Evolutionary conservation across 352 stramenopile species (phyloP).

Genomic region (Bremia lactucae): DNA sequence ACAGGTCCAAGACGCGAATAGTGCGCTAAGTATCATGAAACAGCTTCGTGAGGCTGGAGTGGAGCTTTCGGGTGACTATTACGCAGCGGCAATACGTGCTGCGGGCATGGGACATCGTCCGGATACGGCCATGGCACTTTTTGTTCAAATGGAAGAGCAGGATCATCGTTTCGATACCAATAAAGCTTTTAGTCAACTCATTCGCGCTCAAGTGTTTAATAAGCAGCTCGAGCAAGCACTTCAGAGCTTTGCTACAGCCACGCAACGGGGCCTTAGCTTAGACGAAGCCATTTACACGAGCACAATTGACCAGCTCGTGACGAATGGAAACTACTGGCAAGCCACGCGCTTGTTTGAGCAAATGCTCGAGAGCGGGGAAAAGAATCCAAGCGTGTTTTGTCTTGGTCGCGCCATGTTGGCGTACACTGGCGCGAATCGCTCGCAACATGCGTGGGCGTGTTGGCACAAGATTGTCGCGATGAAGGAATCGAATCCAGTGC

Average conservation of each 20-base stretch:
- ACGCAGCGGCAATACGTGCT: slow-evolving; percentile 50
- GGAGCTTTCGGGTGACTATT: slow-evolving; percentile 29
- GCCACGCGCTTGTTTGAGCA: slow-evolving; percentile 59
- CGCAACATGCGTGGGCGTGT: slow-evolving; percentile 45
- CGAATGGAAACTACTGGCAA: slow-evolving; percentile 49
- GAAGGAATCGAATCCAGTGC: slow-evolving; percentile 27
- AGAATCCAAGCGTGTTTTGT: slow-evolving; percentile 60
- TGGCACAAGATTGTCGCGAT: slow-evolving; percentile 56
- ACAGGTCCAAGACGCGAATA: slow-evolving; percentile 40
- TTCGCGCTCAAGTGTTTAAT: slow-evolving; percentile 72
- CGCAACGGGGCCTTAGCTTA: slow-evolving; percentile 39
- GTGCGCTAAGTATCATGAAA: slow-evolving; percentile 37
- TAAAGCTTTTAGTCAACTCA: slow-evolving; percentile 55
- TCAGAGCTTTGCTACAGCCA: slow-evolving; percentile 55
- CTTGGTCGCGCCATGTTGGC: slow-evolving; percentile 66
- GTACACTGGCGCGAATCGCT: slow-evolving; percentile 63
- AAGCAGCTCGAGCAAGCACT: slow-evolving; percentile 48
- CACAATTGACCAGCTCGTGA: slow-evolving; percentile 61
- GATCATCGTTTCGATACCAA: slow-evolving; percentile 30
- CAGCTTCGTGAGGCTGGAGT: slow-evolving; percentile 20
- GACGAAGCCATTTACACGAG: slow-evolving; percentile 67
- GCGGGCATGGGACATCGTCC: slow-evolving; percentile 46
- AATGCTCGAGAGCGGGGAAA: slow-evolving; percentile 46
- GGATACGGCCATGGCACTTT: slow-evolving; percentile 44
- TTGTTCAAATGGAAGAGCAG: slow-evolving; percentile 56